Evolutionary conservation across 2,329 filamentous ascomycete species (phyloP).

Genomic region (Xenoacremonium recifei): DNA sequence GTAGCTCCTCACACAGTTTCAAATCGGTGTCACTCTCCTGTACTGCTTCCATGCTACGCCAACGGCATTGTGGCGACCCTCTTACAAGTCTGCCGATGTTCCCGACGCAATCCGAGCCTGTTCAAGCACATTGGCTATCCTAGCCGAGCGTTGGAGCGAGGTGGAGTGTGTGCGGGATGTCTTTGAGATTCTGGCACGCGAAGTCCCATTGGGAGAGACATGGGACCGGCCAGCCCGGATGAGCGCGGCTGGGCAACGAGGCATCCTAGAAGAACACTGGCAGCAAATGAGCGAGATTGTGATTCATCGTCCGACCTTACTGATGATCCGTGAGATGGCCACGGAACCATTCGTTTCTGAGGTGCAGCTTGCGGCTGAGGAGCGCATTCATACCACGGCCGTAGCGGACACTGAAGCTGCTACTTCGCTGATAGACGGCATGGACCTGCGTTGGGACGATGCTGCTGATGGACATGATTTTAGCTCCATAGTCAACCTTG

Average conservation of each 20-base stretch:
- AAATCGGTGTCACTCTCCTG: constrained; percentile 7
- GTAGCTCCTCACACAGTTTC: constrained; percentile 8
- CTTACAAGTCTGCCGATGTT: constrained; percentile 6
- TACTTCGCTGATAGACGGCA: too few relatives aligned
- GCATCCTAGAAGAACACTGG: constrained; percentile 4
- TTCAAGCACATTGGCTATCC: constrained; percentile 8
- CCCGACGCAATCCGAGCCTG: constrained; percentile 9
- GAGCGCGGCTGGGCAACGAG: background rate
- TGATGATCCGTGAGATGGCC: constrained; percentile 7
- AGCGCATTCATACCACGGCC: too few relatives aligned
- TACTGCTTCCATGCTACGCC: constrained; percentile 9
- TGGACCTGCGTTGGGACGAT: too few relatives aligned
- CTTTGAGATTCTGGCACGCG: constrained; percentile 6
- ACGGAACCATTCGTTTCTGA: constrained; percentile 4
- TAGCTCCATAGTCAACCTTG: too few relatives aligned
- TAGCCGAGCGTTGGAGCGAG: constrained; percentile 7
- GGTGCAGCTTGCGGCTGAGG: too few relatives aligned
- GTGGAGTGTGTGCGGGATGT: constrained; percentile 6
- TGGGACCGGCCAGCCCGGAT: constrained; percentile 2
- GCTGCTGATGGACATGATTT: too few relatives aligned
- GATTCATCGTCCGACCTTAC: constrained; percentile 7
- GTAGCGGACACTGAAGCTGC: too few relatives aligned
- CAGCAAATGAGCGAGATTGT: constrained; percentile 3
- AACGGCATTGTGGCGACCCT: constrained; percentile 1
- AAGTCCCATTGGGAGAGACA: constrained; percentile 4